Evolutionary conservation across 805 yeast genomes (phyloP), one percentile per base, ranked within the genome.

Genomic region (Lachancea dasiensis): DNA sequence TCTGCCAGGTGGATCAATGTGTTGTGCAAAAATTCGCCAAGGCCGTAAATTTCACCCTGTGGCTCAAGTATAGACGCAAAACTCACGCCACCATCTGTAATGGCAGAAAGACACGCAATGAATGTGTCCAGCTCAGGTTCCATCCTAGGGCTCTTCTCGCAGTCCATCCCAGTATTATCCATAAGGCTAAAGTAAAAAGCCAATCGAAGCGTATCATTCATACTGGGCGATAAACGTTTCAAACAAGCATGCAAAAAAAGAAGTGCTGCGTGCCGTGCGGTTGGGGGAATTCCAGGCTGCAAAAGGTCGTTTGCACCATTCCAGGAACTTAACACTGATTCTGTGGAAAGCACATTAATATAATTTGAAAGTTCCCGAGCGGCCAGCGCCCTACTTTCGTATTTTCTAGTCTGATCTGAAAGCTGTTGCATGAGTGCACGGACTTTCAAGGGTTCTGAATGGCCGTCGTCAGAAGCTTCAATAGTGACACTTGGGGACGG

Each of bases 261-360:
- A 15, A 37, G 22, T 0, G 79, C 78, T 1, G 72, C 70, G 22
- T 70, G 59, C 19, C 80, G 56, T 13, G 60, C 64, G 1, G 55
- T 39, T 15, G 49, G 50, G n/a, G 54, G 56, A 22, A 50, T 54
- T 3, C 56, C 53, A 0, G 61, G 53, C 5, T 63, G 63, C 35
- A 83, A 67, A 54, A 80, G 58, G 35, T 70, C 74, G 42, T 73
- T 64, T 0, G 81, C 79, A 36, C 77, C 61, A 54, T 79, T 76
- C 95, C 95, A 86, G 1, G 85, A 67, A 44, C 82, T 87, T 0
- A 85, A 78, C 3, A 84, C 68, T 2, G 81, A 72, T 0, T 79
- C 67, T 2, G 77, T 69, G 3, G 79, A 64, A 34, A 68, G 69
- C 33, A 68, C 72, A 16, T 69, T 69, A 2, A 85, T 57, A 3